Base-by-base conservation (phyloP, 768 basidiomycete genomes). In the Lentinula raphanica region DNA sequence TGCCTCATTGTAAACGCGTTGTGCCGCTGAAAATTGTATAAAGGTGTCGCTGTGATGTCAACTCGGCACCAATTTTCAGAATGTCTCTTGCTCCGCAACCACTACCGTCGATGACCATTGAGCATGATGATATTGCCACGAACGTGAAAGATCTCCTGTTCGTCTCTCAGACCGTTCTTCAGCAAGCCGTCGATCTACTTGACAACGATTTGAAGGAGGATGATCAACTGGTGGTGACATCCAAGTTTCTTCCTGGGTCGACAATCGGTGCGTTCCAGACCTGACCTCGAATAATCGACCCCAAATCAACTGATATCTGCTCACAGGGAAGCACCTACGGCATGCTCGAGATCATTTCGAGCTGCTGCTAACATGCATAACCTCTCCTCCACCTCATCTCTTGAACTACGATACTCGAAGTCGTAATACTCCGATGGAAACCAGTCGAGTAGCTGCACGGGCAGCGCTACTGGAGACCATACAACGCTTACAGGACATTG, bases 341-440 rank as follows among this genome's bases (percentile, higher is more conserved):
- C 92, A 94, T 76, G 90, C 89, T 23, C 79, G 87, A 56, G 92
- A 93, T 65, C 92, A 94, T 66, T 94, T 90, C 66, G 74, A 78
- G 54, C 79, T 92, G 27, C 77, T 92, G 5, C 65, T 84, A 42
- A 81, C 86, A 32, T 81, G 78, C 45, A 70, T 85, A 51, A 66
- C 74, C 21, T 74, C 77, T 27, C 68, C 73, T 23, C 78, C 79
- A 19, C 79, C 80, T 21, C 75, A 80, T 64, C 72, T 82, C 42
- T 67, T 94, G 53, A 88, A 85, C 15, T 94, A 94, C 68, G 92
- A 94, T 69, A 78, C 79, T 17, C 79, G 92, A 65, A 76, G 74
- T 60, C 83, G 92, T 42, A 88, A 92, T 68, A 91, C 88, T 2
- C 89, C 90, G 7, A 92, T 94, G 89, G 92, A 94, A 70, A 81